Evolutionary conservation across 2,329 filamentous ascomycete species (phyloP), one percentile per base, ranked within the genome.

Genomic region (Cytospora leucostoma): DNA sequence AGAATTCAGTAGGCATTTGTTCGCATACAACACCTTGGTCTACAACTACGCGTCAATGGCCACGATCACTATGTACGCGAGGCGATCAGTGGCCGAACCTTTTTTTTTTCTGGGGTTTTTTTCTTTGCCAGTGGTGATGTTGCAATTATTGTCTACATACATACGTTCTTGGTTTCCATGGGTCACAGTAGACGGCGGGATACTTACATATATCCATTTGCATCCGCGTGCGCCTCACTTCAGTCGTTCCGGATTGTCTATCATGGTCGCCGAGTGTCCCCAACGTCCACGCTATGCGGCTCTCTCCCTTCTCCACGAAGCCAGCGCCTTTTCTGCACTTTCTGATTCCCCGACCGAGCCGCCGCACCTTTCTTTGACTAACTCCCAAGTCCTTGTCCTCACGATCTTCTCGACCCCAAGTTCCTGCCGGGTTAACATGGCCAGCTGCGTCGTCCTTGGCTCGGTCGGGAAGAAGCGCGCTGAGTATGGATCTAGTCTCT

Each of bases 401-500:
- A 99, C 85, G 61, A 96, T 95, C 62, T 80, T 83, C 77, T 96
- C 92, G 17, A 96, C 86, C 47, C 85, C 84, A 71, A 86, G 84
- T 78, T 96, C 92, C 72, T 91, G 90, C 69, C 90, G 82, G 63
- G 96, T 78, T 59, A 93, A 73, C 50, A 81, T 82, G 11, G 92
- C 93, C 65, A 99, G 75, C 56, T 84, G 85, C 76, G 97, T 91
- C 0, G 93, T 95, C 67, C 93, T 83, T 15, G 91, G 83, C 77
- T 98, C 93, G 58, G 81, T 79, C 0, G 91, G 88, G 69, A 94
- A 94, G 74, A 92, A 96, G 32, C 94, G 82, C 7, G 82, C 90
- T 11, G 90, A 93, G 73, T 99, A 99, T 2, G 95, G 95, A 78
- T 99, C 95, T 64, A 97, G 75, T 62, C 95, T 82, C 77, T 98